These are phyloP conservation scores for Paramecium sexaurelia DNA, from an alignment of 73 alveolate species.

Conservation along the genomic window DNA sequence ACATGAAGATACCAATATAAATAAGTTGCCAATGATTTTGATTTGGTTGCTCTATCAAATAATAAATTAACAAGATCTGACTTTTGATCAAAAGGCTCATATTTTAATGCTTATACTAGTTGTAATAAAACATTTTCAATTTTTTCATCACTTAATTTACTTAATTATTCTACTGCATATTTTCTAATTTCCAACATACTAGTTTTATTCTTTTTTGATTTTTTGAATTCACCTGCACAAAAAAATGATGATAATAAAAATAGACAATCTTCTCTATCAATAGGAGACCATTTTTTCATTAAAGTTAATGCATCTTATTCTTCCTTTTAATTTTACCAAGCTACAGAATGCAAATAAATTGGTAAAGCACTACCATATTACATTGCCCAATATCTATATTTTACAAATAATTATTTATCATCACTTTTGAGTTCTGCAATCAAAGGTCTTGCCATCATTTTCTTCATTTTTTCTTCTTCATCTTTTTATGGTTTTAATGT, in stretches of 20 bases:
- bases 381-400: constrained; percentile 86
- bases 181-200: constrained; percentile 80
- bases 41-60: constrained; percentile 78
- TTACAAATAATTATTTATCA: constrained; percentile 53
- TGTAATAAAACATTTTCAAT: constrained; percentile 89
- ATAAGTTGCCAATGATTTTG: constrained; percentile 87
- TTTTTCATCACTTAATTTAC: constrained; percentile 73
- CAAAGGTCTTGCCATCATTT: constrained; percentile 50
- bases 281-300: constrained; percentile 90
- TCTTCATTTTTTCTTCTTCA: constrained; percentile 10
- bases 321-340: constrained; percentile 95
- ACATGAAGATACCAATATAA: constrained; percentile 93
- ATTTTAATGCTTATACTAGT: constrained; percentile 96
- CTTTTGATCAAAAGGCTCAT: constrained; percentile 82
- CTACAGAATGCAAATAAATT: constrained; percentile 86
- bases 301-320: constrained; percentile 87
- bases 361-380: constrained; percentile 91
- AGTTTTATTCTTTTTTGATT: constrained; percentile 70
- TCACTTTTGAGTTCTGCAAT: constrained; percentile 62
- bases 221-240: constrained; percentile 75
- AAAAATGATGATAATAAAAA: constrained; percentile 80
- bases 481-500: constrained; percentile 15
- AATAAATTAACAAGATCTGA: constrained; percentile 85
- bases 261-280: constrained; percentile 93
- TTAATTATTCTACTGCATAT: constrained; percentile 86